A percentile compares a stretch with the other conserved stretches of the same genome.
Conservation (phyloP, 495 filamentous ascomycete species). For the Annulohypoxylon nitens region DNA sequence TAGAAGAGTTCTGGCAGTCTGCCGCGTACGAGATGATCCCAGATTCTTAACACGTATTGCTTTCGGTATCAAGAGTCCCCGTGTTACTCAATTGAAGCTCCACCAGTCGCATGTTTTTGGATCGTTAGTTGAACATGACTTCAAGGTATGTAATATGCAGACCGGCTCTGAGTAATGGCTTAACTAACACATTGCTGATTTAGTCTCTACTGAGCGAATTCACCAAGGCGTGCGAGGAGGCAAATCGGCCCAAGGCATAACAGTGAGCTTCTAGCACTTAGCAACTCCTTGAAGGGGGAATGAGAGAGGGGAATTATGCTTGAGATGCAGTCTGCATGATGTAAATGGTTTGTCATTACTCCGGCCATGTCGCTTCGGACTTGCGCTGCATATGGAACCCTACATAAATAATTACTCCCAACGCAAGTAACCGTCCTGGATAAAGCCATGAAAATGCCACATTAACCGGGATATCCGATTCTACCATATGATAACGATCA, state of each 20-base stretch:
- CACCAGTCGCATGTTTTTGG: constrained; percentile 59
- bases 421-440: constrained; percentile 19
- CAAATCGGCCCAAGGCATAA: background rate
- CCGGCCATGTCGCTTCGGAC: no score
- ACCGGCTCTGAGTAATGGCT: background rate
- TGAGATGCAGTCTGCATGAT: background rate
- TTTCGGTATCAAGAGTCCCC: constrained; percentile 70
- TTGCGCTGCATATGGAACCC: constrained; percentile 15
- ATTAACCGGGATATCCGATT: constrained; percentile 24
- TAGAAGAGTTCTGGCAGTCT: constrained; percentile 54
- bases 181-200: constrained; percentile 11
- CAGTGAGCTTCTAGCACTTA: background rate
- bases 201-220: constrained; percentile 52
- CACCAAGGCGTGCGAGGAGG: constrained; percentile 42
- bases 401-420: constrained; percentile 16
- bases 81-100: constrained; percentile 59
- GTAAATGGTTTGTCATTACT: no score
- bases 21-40: constrained; percentile 65
- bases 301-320: background rate
- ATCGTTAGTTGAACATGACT: constrained; percentile 64
- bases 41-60: constrained; percentile 67
- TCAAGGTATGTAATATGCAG: constrained; percentile 55
- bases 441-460: constrained; percentile 37
- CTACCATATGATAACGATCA: constrained; percentile 10
- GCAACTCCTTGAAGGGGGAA: background rate